Conservation (phyloP, 805 yeast genomes). For the Tetrapisispora phaffii region DNA sequence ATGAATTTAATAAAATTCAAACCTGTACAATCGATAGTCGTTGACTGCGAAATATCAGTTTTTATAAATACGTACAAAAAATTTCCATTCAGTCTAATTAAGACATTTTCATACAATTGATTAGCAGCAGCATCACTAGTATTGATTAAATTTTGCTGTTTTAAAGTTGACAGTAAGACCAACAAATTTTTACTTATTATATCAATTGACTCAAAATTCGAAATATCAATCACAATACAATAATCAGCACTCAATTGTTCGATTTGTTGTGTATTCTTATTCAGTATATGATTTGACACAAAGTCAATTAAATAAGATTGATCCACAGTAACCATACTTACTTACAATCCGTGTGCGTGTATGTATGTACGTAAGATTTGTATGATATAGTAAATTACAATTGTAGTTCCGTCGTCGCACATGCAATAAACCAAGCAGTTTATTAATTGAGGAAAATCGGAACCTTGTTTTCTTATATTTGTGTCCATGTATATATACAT, state of each 20-base stretch:
- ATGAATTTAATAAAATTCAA: background rate
- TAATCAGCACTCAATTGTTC: constrained; percentile 24
- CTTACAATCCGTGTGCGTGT: no score
- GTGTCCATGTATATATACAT: no score
- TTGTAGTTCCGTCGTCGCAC: no score
- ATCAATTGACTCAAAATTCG: constrained; percentile 4
- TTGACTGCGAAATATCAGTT: background rate
- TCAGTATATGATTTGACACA: background rate
- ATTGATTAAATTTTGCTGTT: background rate
- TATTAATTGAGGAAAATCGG: no score
- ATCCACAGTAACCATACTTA: background rate
- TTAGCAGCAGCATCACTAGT: background rate
- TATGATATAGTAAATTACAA: no score
- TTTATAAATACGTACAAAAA: background rate
- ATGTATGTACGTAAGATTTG: no score
- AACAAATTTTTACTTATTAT: background rate
- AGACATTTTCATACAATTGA: background rate
- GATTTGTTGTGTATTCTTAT: constrained; percentile 3
- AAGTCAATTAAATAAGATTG: background rate
- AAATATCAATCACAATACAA: constrained; percentile 6
- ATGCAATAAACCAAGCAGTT: no score
- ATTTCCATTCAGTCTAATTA: background rate
- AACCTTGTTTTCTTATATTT: no score
- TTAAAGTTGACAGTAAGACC: background rate
- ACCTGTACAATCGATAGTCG: background rate